These are phyloP conservation scores for Sporothrix brunneoviolacea DNA, from an alignment of 2,329 filamentous ascomycete genomes.

Conservation along the genomic window DNA sequence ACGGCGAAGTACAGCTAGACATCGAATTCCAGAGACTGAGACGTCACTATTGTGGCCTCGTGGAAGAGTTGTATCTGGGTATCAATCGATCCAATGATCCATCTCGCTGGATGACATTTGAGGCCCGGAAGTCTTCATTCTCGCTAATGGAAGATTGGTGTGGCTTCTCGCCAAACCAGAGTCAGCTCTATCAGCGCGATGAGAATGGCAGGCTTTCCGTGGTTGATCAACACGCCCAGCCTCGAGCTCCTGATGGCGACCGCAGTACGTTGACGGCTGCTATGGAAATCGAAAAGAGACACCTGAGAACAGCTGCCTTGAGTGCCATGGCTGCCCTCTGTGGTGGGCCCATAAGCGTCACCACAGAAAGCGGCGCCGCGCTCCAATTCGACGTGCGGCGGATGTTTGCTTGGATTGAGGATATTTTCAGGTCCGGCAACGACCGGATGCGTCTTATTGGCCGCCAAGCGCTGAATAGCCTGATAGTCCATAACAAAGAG, in stretches of 20 bases:
- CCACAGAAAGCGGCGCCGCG: slow-evolving; percentile 77
- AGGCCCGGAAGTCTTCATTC: slow-evolving; percentile 90
- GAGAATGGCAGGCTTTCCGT: slow-evolving; percentile 81
- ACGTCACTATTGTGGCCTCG: slow-evolving; percentile 86
- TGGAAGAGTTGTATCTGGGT: slow-evolving; percentile 88
- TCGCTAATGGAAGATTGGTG: slow-evolving; percentile 99
- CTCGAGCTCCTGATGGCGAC: slow-evolving; percentile 28
- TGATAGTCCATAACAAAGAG: slow-evolving; percentile 85
- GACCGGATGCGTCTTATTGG: slow-evolving; percentile 90
- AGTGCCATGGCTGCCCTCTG: slow-evolving; percentile 95
- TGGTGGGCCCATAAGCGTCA: slow-evolving; percentile 76
- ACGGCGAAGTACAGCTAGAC: slow-evolving; percentile 88
- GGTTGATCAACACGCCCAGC: slow-evolving; percentile 61
- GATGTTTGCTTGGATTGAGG: slow-evolving; percentile 92
- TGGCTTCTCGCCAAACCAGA: slow-evolving; percentile 87
- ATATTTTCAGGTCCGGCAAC: slow-evolving; percentile 86
- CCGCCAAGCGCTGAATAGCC: slow-evolving; percentile 76
- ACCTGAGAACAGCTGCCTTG: slow-evolving; percentile 80
- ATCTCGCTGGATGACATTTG: slow-evolving; percentile 93
- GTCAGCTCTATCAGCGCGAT: slow-evolving; percentile 72
- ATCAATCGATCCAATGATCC: slow-evolving; percentile 81
- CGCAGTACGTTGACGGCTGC: slow-evolving; percentile 74
- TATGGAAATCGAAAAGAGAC: slow-evolving; percentile 95
- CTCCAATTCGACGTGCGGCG: slow-evolving; percentile 87
- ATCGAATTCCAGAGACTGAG: slow-evolving; percentile 89